phyloP scores from a whole-genome alignment of 2,329 filamentous ascomycete genomes.

The Xylariaceae sp. region DNA sequence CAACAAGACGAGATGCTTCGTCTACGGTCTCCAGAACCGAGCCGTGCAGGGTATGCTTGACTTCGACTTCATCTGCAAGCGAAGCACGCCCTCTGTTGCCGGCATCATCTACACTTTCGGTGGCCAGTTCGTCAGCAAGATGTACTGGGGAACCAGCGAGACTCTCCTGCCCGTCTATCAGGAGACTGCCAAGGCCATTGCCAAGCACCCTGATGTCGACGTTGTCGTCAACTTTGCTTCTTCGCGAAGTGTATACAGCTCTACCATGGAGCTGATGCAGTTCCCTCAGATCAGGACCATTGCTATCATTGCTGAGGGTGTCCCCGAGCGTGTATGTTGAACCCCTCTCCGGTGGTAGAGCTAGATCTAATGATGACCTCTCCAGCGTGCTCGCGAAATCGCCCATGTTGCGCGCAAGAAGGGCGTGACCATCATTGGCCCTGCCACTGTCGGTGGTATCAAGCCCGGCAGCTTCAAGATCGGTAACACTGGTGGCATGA shows the following conservation, averaged over 20 bases:
- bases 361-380: slow-evolving; percentile 24
- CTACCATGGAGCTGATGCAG: slow-evolving; percentile 98
- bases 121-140: slow-evolving; percentile 99
- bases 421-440: slow-evolving; percentile 97
- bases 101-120: slow-evolving; percentile 99
- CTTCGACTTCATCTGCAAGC: slow-evolving; percentile 99
- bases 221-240: slow-evolving; percentile 99
- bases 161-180: slow-evolving; percentile 98
- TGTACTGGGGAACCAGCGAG: slow-evolving; percentile 99
- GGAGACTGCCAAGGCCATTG: slow-evolving; percentile 83
- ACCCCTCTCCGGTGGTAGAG: neutral
- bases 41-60: slow-evolving; percentile 93
- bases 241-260: slow-evolving; percentile 96
- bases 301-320: slow-evolving; percentile 98
- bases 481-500: slow-evolving; percentile 99
- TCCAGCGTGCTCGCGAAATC: slow-evolving; percentile 91
- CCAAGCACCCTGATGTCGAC: slow-evolving; percentile 96
- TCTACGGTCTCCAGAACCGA: slow-evolving; percentile 97
- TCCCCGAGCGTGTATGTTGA: slow-evolving; percentile 82
- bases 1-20: slow-evolving; percentile 99
- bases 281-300: slow-evolving; percentile 96
- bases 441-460: slow-evolving; percentile 97
- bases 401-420: slow-evolving; percentile 96
- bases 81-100: slow-evolving; percentile 89
- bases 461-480: slow-evolving; percentile 99